Conservation (phyloP, 2,329 filamentous ascomycete species). For the Ilyonectria robusta region DNA sequence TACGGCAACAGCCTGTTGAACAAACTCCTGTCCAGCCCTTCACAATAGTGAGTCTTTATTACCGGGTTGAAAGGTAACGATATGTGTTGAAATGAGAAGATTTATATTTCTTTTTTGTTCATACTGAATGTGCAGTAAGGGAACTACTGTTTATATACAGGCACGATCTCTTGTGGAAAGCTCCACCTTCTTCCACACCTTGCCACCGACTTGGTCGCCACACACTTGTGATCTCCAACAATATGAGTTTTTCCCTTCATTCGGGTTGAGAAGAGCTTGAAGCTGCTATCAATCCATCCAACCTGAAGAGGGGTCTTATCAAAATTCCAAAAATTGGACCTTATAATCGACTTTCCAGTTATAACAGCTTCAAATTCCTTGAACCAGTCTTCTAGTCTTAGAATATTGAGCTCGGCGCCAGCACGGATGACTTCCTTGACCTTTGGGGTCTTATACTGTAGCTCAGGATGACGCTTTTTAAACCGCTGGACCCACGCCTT, state of each 20-base stretch:
- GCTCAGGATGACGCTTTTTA: not conserved
- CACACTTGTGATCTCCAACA: no score
- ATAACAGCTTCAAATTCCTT: not conserved
- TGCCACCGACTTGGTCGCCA: no score
- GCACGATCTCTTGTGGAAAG: no score
- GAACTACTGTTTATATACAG: no score
- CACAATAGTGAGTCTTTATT: slow-evolving; percentile 13
- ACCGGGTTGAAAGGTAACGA: not conserved
- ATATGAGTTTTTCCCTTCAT: not conserved
- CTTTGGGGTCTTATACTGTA: not conserved
- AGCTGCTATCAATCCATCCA: not conserved
- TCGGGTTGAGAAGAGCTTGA: not conserved
- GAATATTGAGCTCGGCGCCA: not conserved
- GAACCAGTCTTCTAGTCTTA: not conserved
- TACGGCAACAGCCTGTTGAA: no score
- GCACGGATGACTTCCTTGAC: not conserved
- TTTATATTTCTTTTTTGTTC: no score
- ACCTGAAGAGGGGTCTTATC: not conserved
- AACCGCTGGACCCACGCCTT: not conserved
- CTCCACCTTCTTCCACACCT: no score
- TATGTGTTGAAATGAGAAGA: no score
- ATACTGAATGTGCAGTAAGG: no score
- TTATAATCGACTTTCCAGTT: not conserved
- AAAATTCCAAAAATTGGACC: not conserved
- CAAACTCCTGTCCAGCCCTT: no score